Conservation (phyloP, 768 basidiomycete genomes). For the Polyporus arcularius region DNA sequence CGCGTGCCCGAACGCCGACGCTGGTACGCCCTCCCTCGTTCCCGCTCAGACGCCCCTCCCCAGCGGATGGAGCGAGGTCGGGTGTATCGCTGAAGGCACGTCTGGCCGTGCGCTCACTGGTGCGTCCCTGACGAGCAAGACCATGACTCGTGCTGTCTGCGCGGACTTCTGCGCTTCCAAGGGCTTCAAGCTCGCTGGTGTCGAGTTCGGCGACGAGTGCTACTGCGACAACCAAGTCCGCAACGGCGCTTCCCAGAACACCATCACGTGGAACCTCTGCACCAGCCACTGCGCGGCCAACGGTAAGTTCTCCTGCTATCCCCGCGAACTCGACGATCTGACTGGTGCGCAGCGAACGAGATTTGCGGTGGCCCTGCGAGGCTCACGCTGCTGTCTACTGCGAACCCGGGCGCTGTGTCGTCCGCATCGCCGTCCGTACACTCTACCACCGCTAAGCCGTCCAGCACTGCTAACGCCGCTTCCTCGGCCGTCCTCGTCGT, state of each 20-base stretch:
- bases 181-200: slow-evolving; percentile 28
- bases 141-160: slow-evolving; percentile 26
- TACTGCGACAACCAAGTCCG: slow-evolving; percentile 27
- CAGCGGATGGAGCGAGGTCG: slow-evolving; percentile 21
- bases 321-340: not conserved
- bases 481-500: not conserved
- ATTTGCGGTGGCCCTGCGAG: slow-evolving; percentile 14
- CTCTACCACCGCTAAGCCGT: not conserved
- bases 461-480: not conserved
- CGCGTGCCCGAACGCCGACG: slow-evolving; percentile 8
- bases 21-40: slow-evolving; percentile 14
- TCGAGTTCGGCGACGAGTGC: slow-evolving; percentile 30
- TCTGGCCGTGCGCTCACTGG: slow-evolving; percentile 26
- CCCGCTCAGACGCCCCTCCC: slow-evolving; percentile 16
- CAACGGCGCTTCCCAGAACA: slow-evolving; percentile 23
- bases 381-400: slow-evolving; percentile 5
- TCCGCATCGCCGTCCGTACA: not conserved
- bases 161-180: slow-evolving; percentile 27
- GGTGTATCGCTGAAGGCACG: slow-evolving; percentile 28
- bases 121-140: slow-evolving; percentile 17
- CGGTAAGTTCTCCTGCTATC: slow-evolving; percentile 10
- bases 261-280: slow-evolving; percentile 22
- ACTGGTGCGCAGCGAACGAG: slow-evolving; percentile 3
- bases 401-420: not conserved
- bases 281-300: slow-evolving; percentile 23